phyloP scores from a whole-genome alignment of 2,329 filamentous ascomycete genomes.

The Xylariales sp. region DNA sequence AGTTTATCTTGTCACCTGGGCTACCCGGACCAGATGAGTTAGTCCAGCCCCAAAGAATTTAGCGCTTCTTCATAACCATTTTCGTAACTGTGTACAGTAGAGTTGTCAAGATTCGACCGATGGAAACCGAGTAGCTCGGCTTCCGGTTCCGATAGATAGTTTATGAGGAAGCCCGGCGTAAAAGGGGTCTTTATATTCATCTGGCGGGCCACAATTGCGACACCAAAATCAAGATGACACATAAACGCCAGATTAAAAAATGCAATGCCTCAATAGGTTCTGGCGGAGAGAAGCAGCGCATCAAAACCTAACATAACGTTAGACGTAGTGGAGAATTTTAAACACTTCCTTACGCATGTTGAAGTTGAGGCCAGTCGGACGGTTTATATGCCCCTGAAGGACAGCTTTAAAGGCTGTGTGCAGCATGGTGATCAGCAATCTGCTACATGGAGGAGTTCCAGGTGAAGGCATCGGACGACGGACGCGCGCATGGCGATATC shows the following conservation, averaged over 20 bases:
- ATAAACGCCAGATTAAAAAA: neutral
- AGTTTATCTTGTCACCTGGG: constrained; percentile 50
- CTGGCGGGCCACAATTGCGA: neutral
- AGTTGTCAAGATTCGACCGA: neutral
- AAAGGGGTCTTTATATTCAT: constrained; percentile 15
- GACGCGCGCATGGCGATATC: constrained; percentile 54
- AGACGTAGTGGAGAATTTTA: constrained; percentile 46
- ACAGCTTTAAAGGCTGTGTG: constrained; percentile 55
- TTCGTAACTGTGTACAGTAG: constrained; percentile 9
- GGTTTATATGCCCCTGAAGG: constrained; percentile 48
- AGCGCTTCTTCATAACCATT: constrained; percentile 52
- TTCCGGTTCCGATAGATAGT: neutral
- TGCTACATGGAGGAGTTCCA: constrained; percentile 57
- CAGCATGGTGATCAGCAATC: constrained; percentile 53
- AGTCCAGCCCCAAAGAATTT: constrained; percentile 59
- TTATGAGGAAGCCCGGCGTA: neutral
- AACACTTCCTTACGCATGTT: constrained; percentile 52
- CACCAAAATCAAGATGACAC: neutral
- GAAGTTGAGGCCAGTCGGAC: constrained; percentile 48
- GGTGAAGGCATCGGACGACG: constrained; percentile 52
- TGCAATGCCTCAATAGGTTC: neutral
- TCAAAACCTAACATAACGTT: too few relatives aligned
- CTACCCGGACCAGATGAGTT: constrained; percentile 48
- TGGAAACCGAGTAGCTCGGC: neutral
- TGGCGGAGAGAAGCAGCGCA: neutral